These are phyloP conservation scores for Besnoitia besnoiti DNA, from an alignment of 169 alveolate genomes.

Conservation along the genomic window DNA sequence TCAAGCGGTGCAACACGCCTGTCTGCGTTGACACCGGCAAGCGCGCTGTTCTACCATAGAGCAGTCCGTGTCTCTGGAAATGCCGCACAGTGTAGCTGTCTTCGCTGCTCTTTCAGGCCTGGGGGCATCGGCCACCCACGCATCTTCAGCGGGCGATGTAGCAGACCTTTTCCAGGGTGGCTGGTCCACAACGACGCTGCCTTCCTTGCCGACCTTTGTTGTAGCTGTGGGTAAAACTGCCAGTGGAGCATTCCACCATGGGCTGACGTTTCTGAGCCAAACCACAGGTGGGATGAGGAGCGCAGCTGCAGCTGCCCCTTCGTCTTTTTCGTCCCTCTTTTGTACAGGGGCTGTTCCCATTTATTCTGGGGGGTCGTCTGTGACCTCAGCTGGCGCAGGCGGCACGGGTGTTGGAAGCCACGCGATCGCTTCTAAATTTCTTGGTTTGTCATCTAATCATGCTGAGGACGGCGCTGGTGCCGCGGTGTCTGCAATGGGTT, in stretches of 20 bases:
- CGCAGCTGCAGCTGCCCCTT: not conserved
- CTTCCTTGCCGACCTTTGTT: not conserved
- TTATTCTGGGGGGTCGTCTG: not conserved
- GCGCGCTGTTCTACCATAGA: no score
- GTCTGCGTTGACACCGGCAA: no score
- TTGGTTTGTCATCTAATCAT: not conserved
- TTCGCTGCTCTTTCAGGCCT: not conserved
- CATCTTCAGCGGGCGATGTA: not conserved
- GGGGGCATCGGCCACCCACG: conserved; percentile 14
- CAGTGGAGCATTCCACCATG: not conserved
- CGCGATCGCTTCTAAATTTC: not conserved
- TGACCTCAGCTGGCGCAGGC: not conserved
- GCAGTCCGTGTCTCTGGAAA: not conserved
- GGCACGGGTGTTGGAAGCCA: not conserved
- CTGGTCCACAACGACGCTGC: not conserved
- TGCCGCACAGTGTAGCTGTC: not conserved
- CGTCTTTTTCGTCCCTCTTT: not conserved
- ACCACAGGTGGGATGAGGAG: not conserved
- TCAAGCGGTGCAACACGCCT: no score
- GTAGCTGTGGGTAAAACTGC: not conserved
- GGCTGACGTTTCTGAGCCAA: not conserved
- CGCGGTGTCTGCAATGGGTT: not conserved
- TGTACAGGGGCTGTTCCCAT: not conserved
- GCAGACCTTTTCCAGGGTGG: not conserved
- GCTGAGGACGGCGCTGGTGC: not conserved